Evolutionary conservation across 2,329 filamentous ascomycete genomes (phyloP).

Genomic region (Colletotrichum sp.): DNA sequence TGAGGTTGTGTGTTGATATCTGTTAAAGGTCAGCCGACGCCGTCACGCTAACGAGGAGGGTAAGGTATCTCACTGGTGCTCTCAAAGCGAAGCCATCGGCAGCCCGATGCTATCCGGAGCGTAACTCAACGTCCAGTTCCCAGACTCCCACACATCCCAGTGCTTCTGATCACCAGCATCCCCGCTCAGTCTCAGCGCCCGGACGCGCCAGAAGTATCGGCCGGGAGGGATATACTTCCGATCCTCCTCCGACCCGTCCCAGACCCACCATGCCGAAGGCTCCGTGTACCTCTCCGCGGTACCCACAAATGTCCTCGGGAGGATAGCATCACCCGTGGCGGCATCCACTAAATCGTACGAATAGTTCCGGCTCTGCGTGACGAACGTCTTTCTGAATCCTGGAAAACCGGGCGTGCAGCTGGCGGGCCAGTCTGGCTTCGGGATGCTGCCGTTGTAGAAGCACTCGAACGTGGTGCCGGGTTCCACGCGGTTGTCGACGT

Average conservation of each 20-base stretch:
- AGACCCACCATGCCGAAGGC: not conserved
- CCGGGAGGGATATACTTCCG: not conserved
- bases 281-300: not conserved
- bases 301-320: not conserved
- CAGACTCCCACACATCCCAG: not conserved
- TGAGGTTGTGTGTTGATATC: not conserved
- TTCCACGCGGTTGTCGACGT: not conserved
- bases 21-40: not conserved
- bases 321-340: not conserved
- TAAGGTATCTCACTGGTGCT: not conserved
- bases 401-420: not conserved
- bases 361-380: not conserved
- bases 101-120: not conserved
- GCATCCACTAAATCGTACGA: not conserved
- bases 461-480: not conserved
- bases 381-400: not conserved
- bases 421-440: not conserved
- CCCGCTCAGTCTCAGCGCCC: not conserved
- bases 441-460: not conserved
- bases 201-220: not conserved
- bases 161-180: not conserved
- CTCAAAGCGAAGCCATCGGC: not conserved
- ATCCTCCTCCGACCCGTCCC: not conserved
- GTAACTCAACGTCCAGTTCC: not conserved
- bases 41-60: not conserved